Conservation (phyloP, 805 yeast species). For the Sugiyamaella marilandica region DNA sequence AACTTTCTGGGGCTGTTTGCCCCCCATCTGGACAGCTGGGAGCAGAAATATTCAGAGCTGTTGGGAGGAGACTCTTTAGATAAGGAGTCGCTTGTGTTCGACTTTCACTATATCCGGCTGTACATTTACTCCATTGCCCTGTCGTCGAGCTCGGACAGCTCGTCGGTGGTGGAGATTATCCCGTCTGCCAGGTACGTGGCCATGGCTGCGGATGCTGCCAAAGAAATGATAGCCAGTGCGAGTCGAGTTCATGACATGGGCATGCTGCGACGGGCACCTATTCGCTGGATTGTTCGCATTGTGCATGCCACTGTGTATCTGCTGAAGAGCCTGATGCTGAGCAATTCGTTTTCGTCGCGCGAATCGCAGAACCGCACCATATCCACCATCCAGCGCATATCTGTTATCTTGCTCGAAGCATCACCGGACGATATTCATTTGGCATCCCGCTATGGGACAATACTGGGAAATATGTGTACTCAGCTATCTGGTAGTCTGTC, state of each 20-base stretch:
- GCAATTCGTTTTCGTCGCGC: slow-evolving; percentile 22
- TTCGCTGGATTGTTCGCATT: slow-evolving; percentile 83
- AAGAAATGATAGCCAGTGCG: slow-evolving; percentile 68
- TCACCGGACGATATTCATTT: slow-evolving; percentile 87
- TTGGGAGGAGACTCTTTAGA: slow-evolving; percentile 41
- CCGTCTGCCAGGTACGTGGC: slow-evolving; percentile 70
- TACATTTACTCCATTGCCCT: slow-evolving; percentile 82
- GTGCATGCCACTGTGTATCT: slow-evolving; percentile 87
- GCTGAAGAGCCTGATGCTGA: slow-evolving; percentile 63
- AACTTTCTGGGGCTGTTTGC: slow-evolving; percentile 67
- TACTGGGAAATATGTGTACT: slow-evolving; percentile 54
- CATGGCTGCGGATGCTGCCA: slow-evolving; percentile 78
- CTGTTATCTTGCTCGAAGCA: slow-evolving; percentile 70
- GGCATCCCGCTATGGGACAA: slow-evolving; percentile 56
- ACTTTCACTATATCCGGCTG: slow-evolving; percentile 76
- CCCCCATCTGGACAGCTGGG: slow-evolving; percentile 79
- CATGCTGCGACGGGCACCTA: slow-evolving; percentile 74
- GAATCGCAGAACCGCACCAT: slow-evolving; percentile 50
- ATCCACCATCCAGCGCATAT: slow-evolving; percentile 62
- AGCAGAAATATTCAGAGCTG: slow-evolving; percentile 49
- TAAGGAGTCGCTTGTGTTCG: slow-evolving; percentile 69
- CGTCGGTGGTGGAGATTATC: slow-evolving; percentile 56
- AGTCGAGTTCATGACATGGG: slow-evolving; percentile 58
- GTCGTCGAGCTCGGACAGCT: slow-evolving; percentile 27
- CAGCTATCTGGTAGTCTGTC: background rate